These are phyloP conservation scores for Stachybotrys elegans DNA, from an alignment of 2,329 filamentous ascomycete species.

Conservation along the genomic window DNA sequence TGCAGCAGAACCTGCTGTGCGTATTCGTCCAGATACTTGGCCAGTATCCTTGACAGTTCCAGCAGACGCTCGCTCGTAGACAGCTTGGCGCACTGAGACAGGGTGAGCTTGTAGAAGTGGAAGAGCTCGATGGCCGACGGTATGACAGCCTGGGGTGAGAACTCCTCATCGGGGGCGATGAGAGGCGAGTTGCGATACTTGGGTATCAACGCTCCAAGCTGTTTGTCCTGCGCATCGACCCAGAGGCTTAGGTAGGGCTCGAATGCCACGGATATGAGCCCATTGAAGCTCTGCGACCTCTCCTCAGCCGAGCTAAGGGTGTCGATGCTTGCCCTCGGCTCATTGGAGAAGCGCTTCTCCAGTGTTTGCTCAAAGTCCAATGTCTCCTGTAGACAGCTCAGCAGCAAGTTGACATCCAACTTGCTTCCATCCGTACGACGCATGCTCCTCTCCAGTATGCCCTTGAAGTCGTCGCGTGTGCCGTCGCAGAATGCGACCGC, in stretches of 20 bases:
- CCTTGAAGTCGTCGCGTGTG: constrained; percentile 91
- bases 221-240: constrained; percentile 93
- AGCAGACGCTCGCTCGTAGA: constrained; percentile 85
- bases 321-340: constrained; percentile 77
- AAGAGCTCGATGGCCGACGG: constrained; percentile 94
- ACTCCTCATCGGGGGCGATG: constrained; percentile 81
- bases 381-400: constrained; percentile 90
- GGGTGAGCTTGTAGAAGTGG: constrained; percentile 88
- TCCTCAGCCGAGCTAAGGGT: constrained; percentile 78
- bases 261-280: constrained; percentile 92
- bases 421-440: constrained; percentile 70
- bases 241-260: constrained; percentile 95
- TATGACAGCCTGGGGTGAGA: constrained; percentile 83
- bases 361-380: constrained; percentile 93
- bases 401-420: constrained; percentile 81
- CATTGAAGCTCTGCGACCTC: constrained; percentile 72
- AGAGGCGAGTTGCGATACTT: constrained; percentile 82
- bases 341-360: constrained; percentile 74
- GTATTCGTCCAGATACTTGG: constrained; percentile 92
- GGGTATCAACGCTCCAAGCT: constrained; percentile 77
- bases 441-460: constrained; percentile 84
- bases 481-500: constrained; percentile 93
- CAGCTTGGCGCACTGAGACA: constrained; percentile 93
- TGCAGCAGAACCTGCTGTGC: constrained; percentile 85
- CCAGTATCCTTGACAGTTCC: constrained; percentile 79